These are phyloP conservation scores for Postia placenta DNA, from an alignment of 768 basidiomycete genomes.

Conservation along the genomic window DNA sequence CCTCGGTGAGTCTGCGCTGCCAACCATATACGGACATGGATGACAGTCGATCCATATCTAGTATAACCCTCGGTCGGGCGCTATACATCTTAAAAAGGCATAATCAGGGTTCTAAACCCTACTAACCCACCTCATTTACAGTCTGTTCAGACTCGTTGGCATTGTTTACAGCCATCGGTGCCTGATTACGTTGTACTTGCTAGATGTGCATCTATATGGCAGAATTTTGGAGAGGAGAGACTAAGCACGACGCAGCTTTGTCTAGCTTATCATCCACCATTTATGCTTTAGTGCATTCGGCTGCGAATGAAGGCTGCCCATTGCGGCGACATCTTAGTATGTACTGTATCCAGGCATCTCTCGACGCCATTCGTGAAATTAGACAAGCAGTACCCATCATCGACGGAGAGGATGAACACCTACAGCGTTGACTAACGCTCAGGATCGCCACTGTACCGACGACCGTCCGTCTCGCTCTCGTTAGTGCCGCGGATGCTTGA, in stretches of 20 bases:
- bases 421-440: constrained; percentile 57
- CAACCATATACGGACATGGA: too few species aligned
- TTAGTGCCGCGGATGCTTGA: constrained; percentile 53
- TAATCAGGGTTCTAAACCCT: too few species aligned
- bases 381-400: not conserved
- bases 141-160: too few species aligned
- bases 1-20: too few species aligned
- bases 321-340: constrained; percentile 42
- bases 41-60: too few species aligned
- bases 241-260: constrained; percentile 62
- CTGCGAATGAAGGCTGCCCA: constrained; percentile 11
- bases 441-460: constrained; percentile 60
- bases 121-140: too few species aligned
- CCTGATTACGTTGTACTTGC: too few species aligned
- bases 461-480: constrained; percentile 52
- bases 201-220: too few species aligned
- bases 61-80: too few species aligned
- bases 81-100: too few species aligned
- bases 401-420: constrained; percentile 13
- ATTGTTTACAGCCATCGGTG: too few species aligned
- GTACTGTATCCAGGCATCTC: constrained; percentile 57
- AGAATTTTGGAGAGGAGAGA: constrained; percentile 61
- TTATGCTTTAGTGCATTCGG: constrained; percentile 48
- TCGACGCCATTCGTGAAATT: constrained; percentile 36
- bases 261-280: constrained; percentile 69